Percentiles rank a stretch among this genome's conserved stretches.
phyloP scores from a whole-genome alignment of 805 yeast genomes.

The Ogataea degrootiae region DNA sequence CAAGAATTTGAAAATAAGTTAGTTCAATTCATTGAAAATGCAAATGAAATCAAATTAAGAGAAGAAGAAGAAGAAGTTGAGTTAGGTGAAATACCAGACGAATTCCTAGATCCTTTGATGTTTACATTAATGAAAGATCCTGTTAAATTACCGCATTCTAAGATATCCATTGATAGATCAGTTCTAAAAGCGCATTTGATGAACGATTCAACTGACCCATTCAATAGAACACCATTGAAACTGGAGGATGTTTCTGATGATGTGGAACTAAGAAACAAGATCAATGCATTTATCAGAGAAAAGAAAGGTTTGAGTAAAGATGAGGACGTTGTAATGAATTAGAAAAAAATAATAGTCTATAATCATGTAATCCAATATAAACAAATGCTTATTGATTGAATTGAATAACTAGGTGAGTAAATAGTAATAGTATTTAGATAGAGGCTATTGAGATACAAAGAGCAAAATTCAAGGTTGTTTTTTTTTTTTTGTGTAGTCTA shows the following conservation, averaged over 20 bases:
- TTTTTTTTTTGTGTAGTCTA: no score
- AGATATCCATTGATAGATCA: conserved; percentile 78
- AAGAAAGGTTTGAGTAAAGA: conserved; percentile 29
- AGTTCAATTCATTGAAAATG: conserved; percentile 55
- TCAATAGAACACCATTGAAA: conserved; percentile 86
- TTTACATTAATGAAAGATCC: conserved; percentile 95
- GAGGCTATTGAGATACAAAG: no score
- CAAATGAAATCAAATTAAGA: conserved; percentile 50
- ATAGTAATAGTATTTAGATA: no score
- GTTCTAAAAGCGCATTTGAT: conserved; percentile 91
- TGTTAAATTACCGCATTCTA: conserved; percentile 85
- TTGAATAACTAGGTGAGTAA: no score
- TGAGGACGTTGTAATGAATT: conserved; percentile 5
- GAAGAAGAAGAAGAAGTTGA: conserved; percentile 85
- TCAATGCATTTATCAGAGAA: conserved; percentile 49
- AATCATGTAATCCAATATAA: no score
- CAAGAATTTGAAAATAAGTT: conserved; percentile 48
- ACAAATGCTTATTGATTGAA: no score
- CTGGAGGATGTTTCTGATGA: conserved; percentile 85
- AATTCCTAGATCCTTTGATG: conserved; percentile 95
- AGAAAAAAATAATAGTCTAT: no score
- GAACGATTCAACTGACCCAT: conserved; percentile 96
- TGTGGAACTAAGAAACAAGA: conserved; percentile 58
- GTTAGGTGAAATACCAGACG: conserved; percentile 93
- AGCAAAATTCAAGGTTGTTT: no score